A percentile compares a stretch with the other conserved stretches of the same genome.
Conservation (phyloP, 2,329 filamentous ascomycete genomes). For the Alternaria viburni region DNA sequence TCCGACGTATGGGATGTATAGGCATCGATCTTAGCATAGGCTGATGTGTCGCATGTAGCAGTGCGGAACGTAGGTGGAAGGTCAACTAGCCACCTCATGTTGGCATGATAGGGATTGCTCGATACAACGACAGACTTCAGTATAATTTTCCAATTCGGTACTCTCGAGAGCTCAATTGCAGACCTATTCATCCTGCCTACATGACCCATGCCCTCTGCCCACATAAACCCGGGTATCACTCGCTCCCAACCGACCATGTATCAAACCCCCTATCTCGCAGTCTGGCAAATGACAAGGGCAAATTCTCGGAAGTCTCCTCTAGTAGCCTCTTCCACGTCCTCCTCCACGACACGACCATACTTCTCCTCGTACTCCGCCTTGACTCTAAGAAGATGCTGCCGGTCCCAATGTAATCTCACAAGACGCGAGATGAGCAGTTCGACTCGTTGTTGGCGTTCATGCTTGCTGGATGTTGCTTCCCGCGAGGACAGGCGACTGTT, state of each 20-base stretch:
- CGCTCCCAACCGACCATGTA: not conserved
- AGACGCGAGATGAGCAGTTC: conserved; percentile 88
- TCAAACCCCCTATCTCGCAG: conserved; percentile 16
- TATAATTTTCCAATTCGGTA: not conserved
- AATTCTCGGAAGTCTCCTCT: conserved; percentile 79
- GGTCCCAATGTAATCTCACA: conserved; percentile 92
- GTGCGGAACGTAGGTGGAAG: not conserved
- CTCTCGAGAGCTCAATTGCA: not conserved
- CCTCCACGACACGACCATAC: conserved; percentile 75
- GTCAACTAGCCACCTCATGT: not conserved
- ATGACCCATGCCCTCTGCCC: not conserved
- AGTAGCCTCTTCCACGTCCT: conserved; percentile 79
- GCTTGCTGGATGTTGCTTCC: conserved; percentile 40
- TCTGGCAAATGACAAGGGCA: conserved; percentile 66
- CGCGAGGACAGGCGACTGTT: conserved; percentile 26
- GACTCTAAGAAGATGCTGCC: conserved; percentile 77
- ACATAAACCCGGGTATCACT: not conserved
- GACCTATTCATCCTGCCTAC: not conserved
- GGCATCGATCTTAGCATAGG: not conserved
- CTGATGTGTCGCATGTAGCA: not conserved
- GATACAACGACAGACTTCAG: not conserved
- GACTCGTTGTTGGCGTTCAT: conserved; percentile 66
- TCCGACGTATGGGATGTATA: not conserved
- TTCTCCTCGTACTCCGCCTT: conserved; percentile 81
- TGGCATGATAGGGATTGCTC: not conserved